Evolutionary conservation across 1,139 yeast species (phyloP).

Genomic region (Pichia sp.): DNA sequence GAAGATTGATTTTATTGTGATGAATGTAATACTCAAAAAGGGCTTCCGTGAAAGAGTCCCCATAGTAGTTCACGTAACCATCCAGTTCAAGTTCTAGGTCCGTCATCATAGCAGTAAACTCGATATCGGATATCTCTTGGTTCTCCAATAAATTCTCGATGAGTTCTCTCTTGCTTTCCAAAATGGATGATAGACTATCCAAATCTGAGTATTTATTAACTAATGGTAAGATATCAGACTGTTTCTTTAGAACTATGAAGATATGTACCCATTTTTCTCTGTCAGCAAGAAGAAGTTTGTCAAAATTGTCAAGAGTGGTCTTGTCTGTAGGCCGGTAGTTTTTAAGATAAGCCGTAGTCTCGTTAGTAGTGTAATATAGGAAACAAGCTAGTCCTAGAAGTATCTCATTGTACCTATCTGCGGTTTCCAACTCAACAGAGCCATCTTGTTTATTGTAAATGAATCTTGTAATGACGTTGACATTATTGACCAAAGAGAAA

Average conservation of each 20-base stretch:
- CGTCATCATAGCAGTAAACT: conserved; percentile 18
- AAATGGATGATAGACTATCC: conserved; percentile 55
- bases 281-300: no score
- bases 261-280: conserved; percentile 23
- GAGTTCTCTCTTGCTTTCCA: conserved; percentile 40
- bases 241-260: conserved; percentile 18
- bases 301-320: no score
- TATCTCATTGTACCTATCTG: conserved; percentile 10
- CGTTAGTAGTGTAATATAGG: conserved; percentile 21
- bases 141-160: conserved; percentile 3
- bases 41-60: conserved; percentile 61
- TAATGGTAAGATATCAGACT: conserved; percentile 35
- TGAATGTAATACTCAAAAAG: conserved; percentile 56
- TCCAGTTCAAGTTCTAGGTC: conserved; percentile 34
- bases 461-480: conserved; percentile 17
- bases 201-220: conserved; percentile 65
- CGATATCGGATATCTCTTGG: conserved; percentile 8
- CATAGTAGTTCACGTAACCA: conserved; percentile 53
- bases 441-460: conserved; percentile 7
- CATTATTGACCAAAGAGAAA: conserved; percentile 15
- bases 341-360: no score
- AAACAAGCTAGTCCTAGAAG: conserved; percentile 19
- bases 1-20: conserved; percentile 43
- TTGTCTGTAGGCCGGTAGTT: no score
- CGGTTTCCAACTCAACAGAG: neutral